Base-by-base conservation (phyloP, 2,329 filamentous ascomycete genomes). In the Fusarium brachygibbosum region DNA sequence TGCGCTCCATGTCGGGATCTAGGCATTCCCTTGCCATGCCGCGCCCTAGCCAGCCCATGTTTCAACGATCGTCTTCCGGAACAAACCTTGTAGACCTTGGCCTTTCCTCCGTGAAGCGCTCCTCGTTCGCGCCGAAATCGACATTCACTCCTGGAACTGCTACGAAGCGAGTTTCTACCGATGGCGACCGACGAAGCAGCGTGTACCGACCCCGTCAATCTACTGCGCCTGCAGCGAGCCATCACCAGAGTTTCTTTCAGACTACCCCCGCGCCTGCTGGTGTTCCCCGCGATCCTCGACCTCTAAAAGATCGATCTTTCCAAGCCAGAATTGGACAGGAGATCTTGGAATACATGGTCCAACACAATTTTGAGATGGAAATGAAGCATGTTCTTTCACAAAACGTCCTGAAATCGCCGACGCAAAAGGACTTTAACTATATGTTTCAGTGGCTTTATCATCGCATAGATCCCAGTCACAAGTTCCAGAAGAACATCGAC, bases 371-470 rank as follows among this genome's bases (percentile, higher is more conserved):
- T 75, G 96, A 99, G 80, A 90, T 98, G 86, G 94, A 98, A 73
- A 97, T 97, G 90, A 98, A 97, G 81, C 93, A 98, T 78, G 91
- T 90, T 2, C 84, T 99, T n/a, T 93, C 93, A 1, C 91, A 92
- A 68, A 98, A 98, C 74, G 92, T 93, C 9, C 90, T 97, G 77
- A 95, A 93, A 75, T 97, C 93, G 42, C 97, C 96, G 0, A 99
- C 95, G 1, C 95, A 98, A 74, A 99, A 99, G 77, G 96, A 99
- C 78, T 99, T 99, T 82, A 96, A 97, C 76, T 91, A 88, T 80
- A 97, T 99, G 86, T 99, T 99, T 76, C 94, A 98, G 76, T 99
- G 95, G 93, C 85, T 99, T 5, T 99, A 99, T 79, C 93, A 94
- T 76, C 92, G 94, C 59, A 97, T 99, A 76, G 96, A 99, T 77